Evolutionary conservation across 2,329 filamentous ascomycete species (phyloP).

Genomic region (Penicillium oxalicum): DNA sequence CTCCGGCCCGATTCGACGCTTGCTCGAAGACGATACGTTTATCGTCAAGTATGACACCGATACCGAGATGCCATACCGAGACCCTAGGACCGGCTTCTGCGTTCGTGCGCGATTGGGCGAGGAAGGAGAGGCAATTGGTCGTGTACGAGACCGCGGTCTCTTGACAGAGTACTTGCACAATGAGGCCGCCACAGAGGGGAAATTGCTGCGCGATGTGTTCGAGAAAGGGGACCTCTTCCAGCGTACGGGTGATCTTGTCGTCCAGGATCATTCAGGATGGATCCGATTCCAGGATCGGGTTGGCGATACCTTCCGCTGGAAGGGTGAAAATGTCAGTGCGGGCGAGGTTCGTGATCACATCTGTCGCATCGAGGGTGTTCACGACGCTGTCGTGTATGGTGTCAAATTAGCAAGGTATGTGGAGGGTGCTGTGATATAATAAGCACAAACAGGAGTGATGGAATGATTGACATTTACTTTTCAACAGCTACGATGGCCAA

Average conservation of each 20-base stretch:
- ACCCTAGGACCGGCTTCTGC: conserved; percentile 43
- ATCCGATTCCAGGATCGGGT: conserved; percentile 43
- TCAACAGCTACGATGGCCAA: conserved; percentile 42
- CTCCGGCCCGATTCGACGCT: conserved; percentile 36
- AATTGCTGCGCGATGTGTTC: conserved; percentile 42
- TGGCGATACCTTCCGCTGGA: conserved; percentile 36
- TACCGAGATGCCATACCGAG: conserved; percentile 38
- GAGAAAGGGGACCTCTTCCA: conserved; percentile 43
- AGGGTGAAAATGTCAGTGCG: conserved; percentile 45
- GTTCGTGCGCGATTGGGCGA: conserved; percentile 33
- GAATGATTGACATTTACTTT: neutral
- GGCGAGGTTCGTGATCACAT: conserved; percentile 44
- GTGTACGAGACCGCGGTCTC: conserved; percentile 35
- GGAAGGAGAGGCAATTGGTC: conserved; percentile 43
- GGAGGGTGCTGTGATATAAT: too few species aligned
- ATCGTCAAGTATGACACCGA: conserved; percentile 41
- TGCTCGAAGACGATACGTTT: conserved; percentile 39
- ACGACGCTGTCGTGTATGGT: conserved; percentile 43
- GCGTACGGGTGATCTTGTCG: conserved; percentile 42
- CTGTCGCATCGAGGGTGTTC: conserved; percentile 35
- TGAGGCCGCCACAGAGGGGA: conserved; percentile 39
- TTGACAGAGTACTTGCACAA: conserved; percentile 42
- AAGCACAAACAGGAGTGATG: conserved; percentile 8
- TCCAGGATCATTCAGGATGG: conserved; percentile 40
- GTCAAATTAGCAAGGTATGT: conserved; percentile 36